Evolutionary conservation across 441 rosid species (phyloP).

Genomic region (Dalechampia spathulata): DNA sequence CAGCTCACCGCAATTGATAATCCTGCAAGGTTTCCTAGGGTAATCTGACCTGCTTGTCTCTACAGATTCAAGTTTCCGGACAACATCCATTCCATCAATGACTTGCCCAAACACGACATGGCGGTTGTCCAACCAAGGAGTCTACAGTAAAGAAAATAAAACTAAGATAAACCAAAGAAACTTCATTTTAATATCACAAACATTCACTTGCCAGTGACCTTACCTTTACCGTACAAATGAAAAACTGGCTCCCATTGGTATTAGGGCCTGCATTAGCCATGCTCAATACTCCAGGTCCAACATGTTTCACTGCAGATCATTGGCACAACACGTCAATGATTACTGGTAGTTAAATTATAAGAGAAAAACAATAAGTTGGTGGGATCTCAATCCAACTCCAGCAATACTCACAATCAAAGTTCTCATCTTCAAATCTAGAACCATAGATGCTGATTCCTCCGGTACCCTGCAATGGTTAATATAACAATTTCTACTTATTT

Average conservation of each 20-base stretch:
- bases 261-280: constrained; percentile 99
- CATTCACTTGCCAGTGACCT: constrained; percentile 13
- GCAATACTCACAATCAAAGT: constrained; percentile 66
- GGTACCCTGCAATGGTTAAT: constrained; percentile 62
- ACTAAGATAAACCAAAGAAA: background rate
- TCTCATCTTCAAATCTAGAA: constrained; percentile 77
- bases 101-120: constrained; percentile 95
- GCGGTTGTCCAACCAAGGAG: constrained; percentile 87
- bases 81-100: constrained; percentile 80
- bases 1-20: constrained; percentile 82
- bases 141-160: constrained; percentile 35
- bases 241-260: constrained; percentile 96
- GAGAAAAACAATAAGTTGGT: background rate
- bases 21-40: constrained; percentile 62
- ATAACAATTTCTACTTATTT: too few species aligned
- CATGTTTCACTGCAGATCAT: constrained; percentile 63
- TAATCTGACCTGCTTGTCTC: constrained; percentile 91
- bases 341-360: background rate
- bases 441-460: constrained; percentile 97
- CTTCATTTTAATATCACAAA: constrained; percentile 2
- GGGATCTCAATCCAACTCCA: background rate
- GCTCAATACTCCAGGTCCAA: constrained; percentile 89
- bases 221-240: constrained; percentile 92
- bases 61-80: constrained; percentile 68
- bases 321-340: constrained; percentile 1